Base-by-base conservation (phyloP, 176 grass and related monocot species). In the Oryza punctata region DNA sequence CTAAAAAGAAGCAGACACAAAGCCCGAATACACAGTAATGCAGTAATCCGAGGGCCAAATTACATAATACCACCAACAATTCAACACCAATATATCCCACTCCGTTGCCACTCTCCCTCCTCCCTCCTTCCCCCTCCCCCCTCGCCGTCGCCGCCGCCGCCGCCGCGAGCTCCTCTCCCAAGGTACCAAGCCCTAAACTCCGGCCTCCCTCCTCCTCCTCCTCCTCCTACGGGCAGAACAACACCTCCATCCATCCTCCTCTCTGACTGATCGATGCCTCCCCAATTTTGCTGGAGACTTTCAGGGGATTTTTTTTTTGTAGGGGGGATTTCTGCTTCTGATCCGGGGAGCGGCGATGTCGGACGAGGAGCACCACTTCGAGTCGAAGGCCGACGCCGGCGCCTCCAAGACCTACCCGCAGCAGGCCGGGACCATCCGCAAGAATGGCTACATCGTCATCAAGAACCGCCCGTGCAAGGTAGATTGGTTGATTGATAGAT, bases 321-420 rank as follows among this genome's bases (percentile, higher is more conserved):
- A 3, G 2, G 35, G 21, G 21, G 14, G 54, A n/a, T n/a, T n/a
- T n/a, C n/a, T n/a, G n/a, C 11, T 32, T 12, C 18, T 46, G 38
- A 24, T 43, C 52, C 37, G 83, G 18, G 50, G 52, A 61, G 35
- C 6, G 49, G 83, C 33, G 66, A 85, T 83, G 81, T 83, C 81
- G 60, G 81, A 83, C 37, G 81, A 84, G 43, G 81, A 84, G 19
- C 81, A 84, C 61, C 81, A 84, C 2, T 84, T 84, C 81, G 84
- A 79, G 67, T 85, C 84, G 8, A 78, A 78, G 83, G 75, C 84
- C 18, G 83, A 85, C 50, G 66, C 83, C 27, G 75, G 76, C 27
- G 84, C 76, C 11, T 79, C 84, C 84, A 79, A 65, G 84, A 85
- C 84, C 54, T 85, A 79, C 76, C 84, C 76, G 67, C 84, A 85